phyloP scores from a whole-genome alignment of 768 basidiomycete species.

The Lactarius sanguifluus region DNA sequence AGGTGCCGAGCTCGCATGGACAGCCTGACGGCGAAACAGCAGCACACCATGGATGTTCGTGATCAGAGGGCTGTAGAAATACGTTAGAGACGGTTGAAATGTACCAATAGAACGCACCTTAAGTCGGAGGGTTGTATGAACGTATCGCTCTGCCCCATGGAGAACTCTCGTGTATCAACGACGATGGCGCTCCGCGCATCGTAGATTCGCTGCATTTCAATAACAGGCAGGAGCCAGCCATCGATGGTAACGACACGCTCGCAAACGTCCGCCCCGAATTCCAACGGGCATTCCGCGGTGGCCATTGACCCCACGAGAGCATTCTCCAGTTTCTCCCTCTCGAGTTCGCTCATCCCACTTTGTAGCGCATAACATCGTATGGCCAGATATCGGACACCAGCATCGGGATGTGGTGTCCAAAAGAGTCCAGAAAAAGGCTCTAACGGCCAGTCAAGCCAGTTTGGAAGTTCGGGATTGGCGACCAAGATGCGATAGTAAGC shows the following conservation, averaged over 20 bases:
- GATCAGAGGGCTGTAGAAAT: slow-evolving; percentile 49
- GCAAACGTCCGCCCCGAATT: slow-evolving; percentile 51
- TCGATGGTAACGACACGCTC: slow-evolving; percentile 53
- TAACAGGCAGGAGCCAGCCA: slow-evolving; percentile 77
- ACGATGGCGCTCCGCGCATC: slow-evolving; percentile 49
- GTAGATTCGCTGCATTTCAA: slow-evolving; percentile 63
- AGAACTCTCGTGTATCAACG: slow-evolving; percentile 47
- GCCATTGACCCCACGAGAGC: slow-evolving; percentile 58
- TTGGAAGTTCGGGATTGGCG: slow-evolving; percentile 69
- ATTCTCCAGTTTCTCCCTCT: slow-evolving; percentile 64
- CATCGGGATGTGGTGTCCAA: slow-evolving; percentile 55
- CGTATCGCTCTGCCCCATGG: slow-evolving; percentile 41
- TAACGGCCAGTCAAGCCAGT: slow-evolving; percentile 58
- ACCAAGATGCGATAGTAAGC: slow-evolving; percentile 80
- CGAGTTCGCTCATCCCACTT: slow-evolving; percentile 74
- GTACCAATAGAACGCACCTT: slow-evolving; percentile 44
- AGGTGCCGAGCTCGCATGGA: slow-evolving; percentile 32
- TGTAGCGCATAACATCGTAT: slow-evolving; percentile 78
- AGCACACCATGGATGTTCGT: slow-evolving; percentile 66
- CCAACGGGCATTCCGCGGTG: slow-evolving; percentile 61
- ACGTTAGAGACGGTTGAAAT: slow-evolving; percentile 28
- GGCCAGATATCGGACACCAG: slow-evolving; percentile 64
- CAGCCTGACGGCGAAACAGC: slow-evolving; percentile 51
- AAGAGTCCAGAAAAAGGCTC: slow-evolving; percentile 46
- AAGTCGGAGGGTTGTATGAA: slow-evolving; percentile 49